A percentile compares a stretch with the other conserved stretches of the same genome.
phyloP scores from a whole-genome alignment of 2,329 filamentous ascomycete species.

The Phialemonium atrogriseum region DNA sequence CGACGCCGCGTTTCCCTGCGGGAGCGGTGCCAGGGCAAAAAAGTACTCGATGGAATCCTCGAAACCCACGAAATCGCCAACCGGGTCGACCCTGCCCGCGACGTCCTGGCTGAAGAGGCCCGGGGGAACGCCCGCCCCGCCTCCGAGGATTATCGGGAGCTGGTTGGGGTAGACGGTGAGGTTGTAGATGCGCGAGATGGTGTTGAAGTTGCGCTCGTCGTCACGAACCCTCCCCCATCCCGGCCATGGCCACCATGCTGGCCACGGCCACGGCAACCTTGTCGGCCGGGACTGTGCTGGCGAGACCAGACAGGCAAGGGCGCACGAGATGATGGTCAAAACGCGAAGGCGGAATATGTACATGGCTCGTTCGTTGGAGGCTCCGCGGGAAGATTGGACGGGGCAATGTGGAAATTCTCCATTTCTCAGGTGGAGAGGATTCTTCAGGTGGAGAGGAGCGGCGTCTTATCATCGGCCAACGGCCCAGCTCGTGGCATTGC shows the following conservation, averaged over 20 bases:
- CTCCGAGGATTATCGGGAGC: conserved; percentile 23
- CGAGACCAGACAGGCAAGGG: conserved; percentile 4
- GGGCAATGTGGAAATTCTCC: too few species aligned
- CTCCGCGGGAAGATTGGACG: too few species aligned
- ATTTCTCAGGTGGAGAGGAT: too few species aligned
- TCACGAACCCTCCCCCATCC: too few species aligned
- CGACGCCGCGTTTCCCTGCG: conserved; percentile 16
- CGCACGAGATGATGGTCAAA: conserved; percentile 4
- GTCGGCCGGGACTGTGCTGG: conserved; percentile 5
- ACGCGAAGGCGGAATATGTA: conserved; percentile 4
- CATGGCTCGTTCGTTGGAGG: conserved; percentile 5
- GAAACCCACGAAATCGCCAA: conserved; percentile 32
- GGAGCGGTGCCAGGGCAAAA: conserved; percentile 29
- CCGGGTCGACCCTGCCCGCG: conserved; percentile 28
- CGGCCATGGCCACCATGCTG: too few species aligned
- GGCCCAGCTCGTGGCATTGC: too few species aligned
- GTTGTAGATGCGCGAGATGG: conserved; percentile 29
- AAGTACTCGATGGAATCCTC: conserved; percentile 35
- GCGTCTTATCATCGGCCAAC: too few species aligned
- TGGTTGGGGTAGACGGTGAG: conserved; percentile 30
- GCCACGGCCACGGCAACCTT: too few species aligned
- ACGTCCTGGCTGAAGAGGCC: conserved; percentile 29
- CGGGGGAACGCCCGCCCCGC: conserved; percentile 24
- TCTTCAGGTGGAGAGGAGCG: too few species aligned
- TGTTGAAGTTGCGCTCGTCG: conserved; percentile 28